Conservation (phyloP, 441 rosid species). For the Populus hybrid region DNA sequence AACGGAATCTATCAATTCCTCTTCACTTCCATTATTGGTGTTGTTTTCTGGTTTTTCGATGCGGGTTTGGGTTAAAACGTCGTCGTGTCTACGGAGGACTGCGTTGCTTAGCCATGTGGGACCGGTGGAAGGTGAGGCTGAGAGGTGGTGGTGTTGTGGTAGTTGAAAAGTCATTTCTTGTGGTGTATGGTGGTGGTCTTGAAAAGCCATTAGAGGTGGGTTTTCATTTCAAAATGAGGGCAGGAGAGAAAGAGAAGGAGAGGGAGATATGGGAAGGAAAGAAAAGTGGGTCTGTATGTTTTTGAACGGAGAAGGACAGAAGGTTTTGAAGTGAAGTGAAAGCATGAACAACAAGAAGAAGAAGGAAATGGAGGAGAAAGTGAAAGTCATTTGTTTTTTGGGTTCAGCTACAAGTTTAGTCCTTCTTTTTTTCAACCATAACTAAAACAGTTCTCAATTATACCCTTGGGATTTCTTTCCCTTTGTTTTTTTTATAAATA, state of each 20-base stretch:
- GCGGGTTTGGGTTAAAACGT: conserved; percentile 14
- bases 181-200: conserved; percentile 19
- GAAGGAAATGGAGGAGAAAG: not conserved
- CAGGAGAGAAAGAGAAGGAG: not conserved
- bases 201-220: conserved; percentile 25
- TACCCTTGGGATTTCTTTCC: too few species aligned
- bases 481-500: too few species aligned
- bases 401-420: not conserved
- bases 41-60: conserved; percentile 18
- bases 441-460: not conserved
- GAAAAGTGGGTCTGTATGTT: not conserved
- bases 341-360: not conserved
- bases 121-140: conserved; percentile 18
- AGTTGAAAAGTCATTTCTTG: conserved; percentile 29
- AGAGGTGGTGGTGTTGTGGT: conserved; percentile 13
- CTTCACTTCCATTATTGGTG: conserved; percentile 41
- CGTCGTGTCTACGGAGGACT: conserved; percentile 28
- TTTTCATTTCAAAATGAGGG: conserved; percentile 1
- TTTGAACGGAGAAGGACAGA: not conserved
- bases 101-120: conserved; percentile 47
- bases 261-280: not conserved
- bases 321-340: not conserved
- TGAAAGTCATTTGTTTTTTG: not conserved
- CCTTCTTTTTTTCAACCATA: not conserved
- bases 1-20: conserved; percentile 24